Evolutionary conservation across 2,329 filamentous ascomycete genomes (phyloP).

Genomic region (Trichophyton benhamiae): DNA sequence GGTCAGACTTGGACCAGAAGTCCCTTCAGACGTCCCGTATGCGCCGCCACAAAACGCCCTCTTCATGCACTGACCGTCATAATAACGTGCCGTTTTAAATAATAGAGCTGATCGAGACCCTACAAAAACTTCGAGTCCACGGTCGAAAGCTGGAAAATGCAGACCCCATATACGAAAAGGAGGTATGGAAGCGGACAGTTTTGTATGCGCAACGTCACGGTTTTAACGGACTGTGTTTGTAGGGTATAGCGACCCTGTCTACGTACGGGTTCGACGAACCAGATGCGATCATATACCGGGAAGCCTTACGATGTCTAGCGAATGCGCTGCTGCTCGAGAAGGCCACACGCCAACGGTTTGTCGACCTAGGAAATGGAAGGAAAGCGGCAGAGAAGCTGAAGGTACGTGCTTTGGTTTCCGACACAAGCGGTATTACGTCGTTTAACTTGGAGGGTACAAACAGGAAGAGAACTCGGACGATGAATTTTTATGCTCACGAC

Average conservation of each 20-base stretch:
- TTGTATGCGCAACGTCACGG: neutral
- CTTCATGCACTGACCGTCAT: conserved; percentile 3
- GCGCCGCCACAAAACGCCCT: conserved; percentile 17
- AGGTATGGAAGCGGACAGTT: conserved; percentile 38
- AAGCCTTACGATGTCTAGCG: conserved; percentile 69
- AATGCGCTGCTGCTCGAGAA: conserved; percentile 66
- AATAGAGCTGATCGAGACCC: conserved; percentile 29
- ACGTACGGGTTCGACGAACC: conserved; percentile 60
- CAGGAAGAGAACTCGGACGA: conserved; percentile 62
- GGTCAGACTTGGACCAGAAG: conserved; percentile 48
- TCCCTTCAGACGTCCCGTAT: conserved; percentile 50
- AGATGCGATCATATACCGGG: conserved; percentile 52
- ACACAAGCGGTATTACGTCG: no score
- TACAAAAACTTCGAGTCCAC: conserved; percentile 61
- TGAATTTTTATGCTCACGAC: conserved; percentile 71
- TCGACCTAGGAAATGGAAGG: conserved; percentile 54
- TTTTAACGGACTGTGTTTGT: conserved; percentile 2
- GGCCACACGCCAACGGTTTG: conserved; percentile 57
- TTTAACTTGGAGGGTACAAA: neutral
- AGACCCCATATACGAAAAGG: conserved; percentile 70
- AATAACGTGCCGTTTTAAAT: neutral
- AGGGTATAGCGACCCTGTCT: conserved; percentile 65
- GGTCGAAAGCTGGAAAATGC: conserved; percentile 61
- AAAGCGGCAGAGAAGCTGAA: conserved; percentile 61
- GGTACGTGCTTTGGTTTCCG: conserved; percentile 19